Percentiles rank a stretch among this genome's conserved stretches.
Conservation (phyloP, 192 early-diverging fungal species). For the Endogone sp. region DNA sequence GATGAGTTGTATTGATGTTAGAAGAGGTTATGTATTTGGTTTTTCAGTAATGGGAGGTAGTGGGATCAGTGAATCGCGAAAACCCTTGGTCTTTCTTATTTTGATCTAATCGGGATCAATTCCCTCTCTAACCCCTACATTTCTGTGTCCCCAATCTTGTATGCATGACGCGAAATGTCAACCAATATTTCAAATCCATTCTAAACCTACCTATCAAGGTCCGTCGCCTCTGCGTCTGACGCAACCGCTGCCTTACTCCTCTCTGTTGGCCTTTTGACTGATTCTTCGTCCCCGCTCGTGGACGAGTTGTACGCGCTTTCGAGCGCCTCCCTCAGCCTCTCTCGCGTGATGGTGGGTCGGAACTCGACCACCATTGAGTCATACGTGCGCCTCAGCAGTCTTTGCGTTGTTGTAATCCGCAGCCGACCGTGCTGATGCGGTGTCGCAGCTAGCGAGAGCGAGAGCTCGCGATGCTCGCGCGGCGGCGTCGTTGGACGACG, state of each 20-base stretch:
- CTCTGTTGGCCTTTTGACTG: neutral
- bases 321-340: slow-evolving; percentile 5
- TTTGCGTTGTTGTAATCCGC: slow-evolving; percentile 4
- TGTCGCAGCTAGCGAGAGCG: neutral
- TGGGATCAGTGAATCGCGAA: too few relatives aligned
- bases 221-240: neutral
- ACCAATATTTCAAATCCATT: neutral
- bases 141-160: neutral
- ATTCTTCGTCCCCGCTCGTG: neutral
- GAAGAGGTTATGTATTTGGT: too few relatives aligned
- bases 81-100: too few relatives aligned
- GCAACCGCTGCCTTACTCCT: neutral
- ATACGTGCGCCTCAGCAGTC: neutral
- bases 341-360: slow-evolving; percentile 7
- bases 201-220: slow-evolving; percentile 5
- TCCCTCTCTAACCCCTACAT: too few relatives aligned
- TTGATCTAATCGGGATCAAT: too few relatives aligned
- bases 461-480: neutral
- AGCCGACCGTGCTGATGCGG: neutral
- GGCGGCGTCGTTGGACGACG: too few relatives aligned
- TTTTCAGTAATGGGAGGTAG: too few relatives aligned
- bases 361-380: neutral
- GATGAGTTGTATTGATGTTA: too few relatives aligned
- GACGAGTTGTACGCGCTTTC: slow-evolving; percentile 3
- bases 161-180: neutral